phyloP scores from a whole-genome alignment of 1,284 basidiomycete genomes.

The Sporisorium exsertum region DNA sequence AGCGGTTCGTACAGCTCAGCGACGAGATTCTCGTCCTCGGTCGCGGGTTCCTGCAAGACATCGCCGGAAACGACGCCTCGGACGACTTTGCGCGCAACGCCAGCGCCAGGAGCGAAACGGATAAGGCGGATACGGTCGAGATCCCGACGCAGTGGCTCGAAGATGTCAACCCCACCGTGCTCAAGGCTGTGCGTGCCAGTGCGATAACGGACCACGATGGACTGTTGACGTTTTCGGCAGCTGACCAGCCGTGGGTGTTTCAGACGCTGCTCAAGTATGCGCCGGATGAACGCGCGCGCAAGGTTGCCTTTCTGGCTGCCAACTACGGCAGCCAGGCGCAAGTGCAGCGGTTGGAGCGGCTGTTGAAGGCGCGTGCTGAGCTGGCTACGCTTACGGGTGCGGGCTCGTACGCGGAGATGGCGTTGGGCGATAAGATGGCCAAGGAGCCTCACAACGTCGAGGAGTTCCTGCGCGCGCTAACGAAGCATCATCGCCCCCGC shows the following conservation, averaged over 20 bases:
- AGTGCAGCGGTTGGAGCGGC: slow-evolving; percentile 58
- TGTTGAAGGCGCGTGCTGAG: slow-evolving; percentile 59
- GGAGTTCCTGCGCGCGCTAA: slow-evolving; percentile 59
- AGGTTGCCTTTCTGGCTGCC: slow-evolving; percentile 76
- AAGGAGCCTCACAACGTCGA: slow-evolving; percentile 58
- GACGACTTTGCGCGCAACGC: slow-evolving; percentile 45
- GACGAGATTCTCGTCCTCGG: slow-evolving; percentile 91
- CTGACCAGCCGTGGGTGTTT: slow-evolving; percentile 79
- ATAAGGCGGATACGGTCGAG: slow-evolving; percentile 27
- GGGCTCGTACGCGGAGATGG: slow-evolving; percentile 62
- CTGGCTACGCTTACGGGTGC: slow-evolving; percentile 64
- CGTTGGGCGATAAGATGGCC: slow-evolving; percentile 68
- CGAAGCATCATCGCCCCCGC: slow-evolving; percentile 55
- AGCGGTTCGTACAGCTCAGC: slow-evolving; percentile 88
- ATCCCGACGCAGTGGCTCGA: slow-evolving; percentile 51
- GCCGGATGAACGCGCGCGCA: slow-evolving; percentile 82
- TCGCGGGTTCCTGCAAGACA: slow-evolving; percentile 79
- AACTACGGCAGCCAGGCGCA: slow-evolving; percentile 57
- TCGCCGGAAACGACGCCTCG: slow-evolving; percentile 48
- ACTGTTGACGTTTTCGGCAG: slow-evolving; percentile 42
- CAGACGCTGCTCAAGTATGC: slow-evolving; percentile 89
- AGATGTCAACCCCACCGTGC: slow-evolving; percentile 41
- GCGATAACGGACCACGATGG: slow-evolving; percentile 25
- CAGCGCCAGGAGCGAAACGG: slow-evolving; percentile 18
- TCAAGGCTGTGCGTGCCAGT: slow-evolving; percentile 29